Conservation (phyloP, 495 filamentous ascomycete genomes). For the Neurospora sp. region DNA sequence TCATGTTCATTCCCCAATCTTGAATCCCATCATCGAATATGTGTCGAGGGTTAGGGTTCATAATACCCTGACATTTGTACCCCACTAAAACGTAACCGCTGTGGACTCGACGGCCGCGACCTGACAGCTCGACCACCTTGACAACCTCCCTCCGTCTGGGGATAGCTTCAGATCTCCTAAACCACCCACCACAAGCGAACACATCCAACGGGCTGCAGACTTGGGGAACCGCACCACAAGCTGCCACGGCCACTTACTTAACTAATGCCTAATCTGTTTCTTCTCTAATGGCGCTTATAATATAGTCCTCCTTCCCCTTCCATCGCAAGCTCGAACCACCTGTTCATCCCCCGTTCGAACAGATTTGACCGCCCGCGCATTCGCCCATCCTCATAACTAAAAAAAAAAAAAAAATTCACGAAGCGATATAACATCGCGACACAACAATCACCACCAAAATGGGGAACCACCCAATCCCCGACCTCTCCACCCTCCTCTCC, state of each 20-base stretch:
- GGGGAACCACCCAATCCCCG: conserved; percentile 18
- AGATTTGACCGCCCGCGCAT: neutral
- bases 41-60: neutral
- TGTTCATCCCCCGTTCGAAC: neutral
- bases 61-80: neutral
- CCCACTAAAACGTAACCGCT: neutral
- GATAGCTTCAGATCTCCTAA: neutral
- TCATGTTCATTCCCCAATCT: neutral
- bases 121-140: neutral
- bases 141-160: neutral
- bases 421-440: neutral
- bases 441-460: conserved; percentile 6
- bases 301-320: neutral
- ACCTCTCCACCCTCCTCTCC: conserved; percentile 41
- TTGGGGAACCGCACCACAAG: neutral
- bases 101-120: neutral
- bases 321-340: neutral
- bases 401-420: no score
- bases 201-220: neutral
- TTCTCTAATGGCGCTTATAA: neutral
- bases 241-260: neutral
- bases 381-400: neutral
- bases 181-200: neutral
- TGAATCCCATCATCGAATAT: neutral
- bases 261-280: neutral